Evolutionary conservation across 306 rosid genomes (phyloP), one percentile per base, ranked within the genome.

Genomic region (Quillaja saponaria): DNA sequence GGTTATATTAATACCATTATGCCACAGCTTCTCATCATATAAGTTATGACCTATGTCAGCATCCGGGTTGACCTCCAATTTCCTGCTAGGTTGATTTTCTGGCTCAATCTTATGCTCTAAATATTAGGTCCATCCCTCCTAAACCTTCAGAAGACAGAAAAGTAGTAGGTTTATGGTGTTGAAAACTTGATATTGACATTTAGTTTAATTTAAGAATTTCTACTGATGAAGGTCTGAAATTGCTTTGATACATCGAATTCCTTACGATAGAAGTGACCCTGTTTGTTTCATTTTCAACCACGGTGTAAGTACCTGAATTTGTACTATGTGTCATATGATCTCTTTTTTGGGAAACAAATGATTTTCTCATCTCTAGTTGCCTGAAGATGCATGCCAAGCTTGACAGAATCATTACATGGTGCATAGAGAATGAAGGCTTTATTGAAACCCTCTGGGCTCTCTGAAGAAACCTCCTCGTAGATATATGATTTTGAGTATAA

Each of bases 331-430:
- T 34, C 9, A 19, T 55, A 34, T 57, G 9, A 19, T 49, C 16
- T 50, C 12, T 14, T 9, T 44, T 53, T 21, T 54, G 45, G 49
- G 51, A 13, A 16, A 28, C 49, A 16, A 35, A 13, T 54, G 49
- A 33, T 12, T 64, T 64, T 0, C 20, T 64, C 11, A 10, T 37
- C 33, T 59, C 21, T 21, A 40, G 20, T 75, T 40, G 15, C 41
- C 64, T 33, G 31, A 10, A 47, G 20, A 53, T 64, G 44, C 21
- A 66, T 76, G 68, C 59, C 50, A 49, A 58, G 28, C 47, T 21
- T 8, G 19, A 40, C 21, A 14, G 20, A 35, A 38, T 56, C 57
- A 37, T 11, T 49, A 34, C 13, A 3, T 9, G 8, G 21, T 61
- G 67, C 17, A 31, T 47, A 46, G 52, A 61, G 41, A 18, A 46